Evolutionary conservation across 78 protist genomes (phyloP).

Genomic region (Dictyostelium capitatum): DNA sequence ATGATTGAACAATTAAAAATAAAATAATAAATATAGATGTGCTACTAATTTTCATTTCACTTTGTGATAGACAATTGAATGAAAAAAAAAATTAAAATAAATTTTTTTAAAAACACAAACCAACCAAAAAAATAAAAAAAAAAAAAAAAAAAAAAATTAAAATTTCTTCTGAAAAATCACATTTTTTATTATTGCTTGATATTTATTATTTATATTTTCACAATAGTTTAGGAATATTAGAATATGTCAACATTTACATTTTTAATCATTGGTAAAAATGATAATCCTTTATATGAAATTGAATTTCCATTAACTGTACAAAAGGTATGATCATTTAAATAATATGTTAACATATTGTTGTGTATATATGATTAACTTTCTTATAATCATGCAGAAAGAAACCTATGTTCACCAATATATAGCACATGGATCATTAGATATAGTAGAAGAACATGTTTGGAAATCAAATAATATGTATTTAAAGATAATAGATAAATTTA

Average conservation of each 20-base stretch:
- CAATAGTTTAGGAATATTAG: too few species aligned
- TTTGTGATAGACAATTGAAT: too few species aligned
- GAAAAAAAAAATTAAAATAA: background rate
- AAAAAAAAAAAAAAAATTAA: background rate
- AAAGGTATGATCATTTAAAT: background rate
- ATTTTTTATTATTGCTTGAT: background rate
- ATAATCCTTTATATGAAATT: slow-evolving; percentile 66
- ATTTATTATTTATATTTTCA: background rate
- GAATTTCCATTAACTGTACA: slow-evolving; percentile 42
- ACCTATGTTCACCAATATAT: slow-evolving; percentile 50
- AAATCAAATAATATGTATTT: slow-evolving; percentile 66
- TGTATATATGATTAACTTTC: background rate
- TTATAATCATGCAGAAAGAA: background rate
- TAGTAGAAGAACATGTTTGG: slow-evolving; percentile 74
- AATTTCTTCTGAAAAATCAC: background rate
- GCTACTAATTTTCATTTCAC: background rate
- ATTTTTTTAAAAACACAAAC: background rate
- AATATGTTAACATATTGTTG: background rate
- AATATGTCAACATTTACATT: slow-evolving; percentile 40
- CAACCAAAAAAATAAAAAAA: background rate
- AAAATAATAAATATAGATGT: slow-evolving; percentile 25
- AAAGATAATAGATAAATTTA: slow-evolving; percentile 55
- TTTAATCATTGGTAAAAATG: slow-evolving; percentile 66
- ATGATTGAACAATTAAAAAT: slow-evolving; percentile 31
- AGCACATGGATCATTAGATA: slow-evolving; percentile 63